Evolutionary conservation across 1,139 yeast species (phyloP).

Genomic region (Magnusiomyces paraingens): DNA sequence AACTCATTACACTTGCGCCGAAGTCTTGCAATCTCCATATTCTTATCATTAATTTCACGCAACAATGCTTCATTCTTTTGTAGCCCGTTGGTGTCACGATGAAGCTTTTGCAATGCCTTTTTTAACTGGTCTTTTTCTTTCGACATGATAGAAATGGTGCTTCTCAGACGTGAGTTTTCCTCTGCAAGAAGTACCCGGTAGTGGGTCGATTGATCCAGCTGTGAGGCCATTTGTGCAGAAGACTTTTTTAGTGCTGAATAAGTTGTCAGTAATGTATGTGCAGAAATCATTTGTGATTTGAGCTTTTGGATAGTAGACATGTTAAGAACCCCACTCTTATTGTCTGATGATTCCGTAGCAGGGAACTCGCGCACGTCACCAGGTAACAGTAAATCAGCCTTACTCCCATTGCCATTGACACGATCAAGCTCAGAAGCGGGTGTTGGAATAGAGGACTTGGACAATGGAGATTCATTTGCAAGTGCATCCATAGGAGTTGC

Average conservation of each 20-base stretch:
- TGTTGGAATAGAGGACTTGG: too few relatives aligned
- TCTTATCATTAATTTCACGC: constrained; percentile 11
- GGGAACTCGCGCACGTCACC: too few relatives aligned
- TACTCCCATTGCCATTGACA: too few relatives aligned
- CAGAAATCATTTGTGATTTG: constrained; percentile 11
- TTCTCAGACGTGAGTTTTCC: constrained; percentile 12
- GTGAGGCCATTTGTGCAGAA: neutral
- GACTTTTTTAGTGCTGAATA: constrained; percentile 11
- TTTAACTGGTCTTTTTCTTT: constrained; percentile 14
- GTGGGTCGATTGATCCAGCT: constrained; percentile 10
- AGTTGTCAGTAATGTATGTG: constrained; percentile 11
- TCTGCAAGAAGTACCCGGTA: constrained; percentile 12
- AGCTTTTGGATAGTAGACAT: neutral
- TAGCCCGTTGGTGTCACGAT: constrained; percentile 15
- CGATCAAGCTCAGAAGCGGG: too few relatives aligned
- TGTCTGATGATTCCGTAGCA: too few relatives aligned
- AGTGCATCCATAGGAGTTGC: too few relatives aligned
- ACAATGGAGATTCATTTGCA: too few relatives aligned
- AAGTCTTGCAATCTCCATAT: constrained; percentile 14
- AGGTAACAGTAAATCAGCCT: too few relatives aligned
- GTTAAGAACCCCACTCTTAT: neutral
- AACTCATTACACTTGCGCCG: constrained; percentile 3
- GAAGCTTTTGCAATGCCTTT: constrained; percentile 13
- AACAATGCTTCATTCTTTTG: constrained; percentile 13
- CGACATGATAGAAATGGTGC: constrained; percentile 5